Base-by-base conservation (phyloP, 331 rosid genomes). In the Phaseolus coccineus region DNA sequence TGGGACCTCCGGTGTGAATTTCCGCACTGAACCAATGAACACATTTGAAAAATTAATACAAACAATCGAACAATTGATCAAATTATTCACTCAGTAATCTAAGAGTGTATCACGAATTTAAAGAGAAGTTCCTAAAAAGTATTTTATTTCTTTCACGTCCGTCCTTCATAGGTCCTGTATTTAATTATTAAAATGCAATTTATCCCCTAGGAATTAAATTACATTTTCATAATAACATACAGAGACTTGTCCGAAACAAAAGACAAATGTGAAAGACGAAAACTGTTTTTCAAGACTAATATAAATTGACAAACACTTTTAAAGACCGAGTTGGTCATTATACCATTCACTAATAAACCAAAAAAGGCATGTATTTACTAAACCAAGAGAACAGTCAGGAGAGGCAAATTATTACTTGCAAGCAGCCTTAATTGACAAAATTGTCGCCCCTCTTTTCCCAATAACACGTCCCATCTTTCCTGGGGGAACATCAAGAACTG, bases 401-500 rank as follows among this genome's bases (percentile, higher is more conserved):
- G 57, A 25, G 67, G 31, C 31, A 40, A 58, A 64, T 57, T 64
- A 37, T 84, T 93, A 96, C 99, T 87, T 73, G 97, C 98, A 93
- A 65, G 94, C 84, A 80, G 86, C 90, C 87, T 96, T 93, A 57
- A 96, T 91, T 24, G 86, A 71, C 87, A 93, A 47, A 82, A 96
- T 96, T 48, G 97, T 68, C 64, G 93, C 87, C 81, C 99, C 99
- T 84, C 35, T 88, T 84, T 80, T 89, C 73, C 98, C 99, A 74
- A 93, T 96, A 67, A 93, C 84, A 35, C 90, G 86, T 56, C 98
- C 98, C 99, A 93, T 93, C 85, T 88, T 90, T 84, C 98, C 98
- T 2, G 25, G 81, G 16, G 98, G 98, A 87, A 93, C 88, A 86
- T 88, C 92, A 76, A 96, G 87, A 39, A 96, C 97, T 4, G 99